Evolutionary conservation across 345 rosid genomes (phyloP).

Genomic region (Rhodamnia argentea): DNA sequence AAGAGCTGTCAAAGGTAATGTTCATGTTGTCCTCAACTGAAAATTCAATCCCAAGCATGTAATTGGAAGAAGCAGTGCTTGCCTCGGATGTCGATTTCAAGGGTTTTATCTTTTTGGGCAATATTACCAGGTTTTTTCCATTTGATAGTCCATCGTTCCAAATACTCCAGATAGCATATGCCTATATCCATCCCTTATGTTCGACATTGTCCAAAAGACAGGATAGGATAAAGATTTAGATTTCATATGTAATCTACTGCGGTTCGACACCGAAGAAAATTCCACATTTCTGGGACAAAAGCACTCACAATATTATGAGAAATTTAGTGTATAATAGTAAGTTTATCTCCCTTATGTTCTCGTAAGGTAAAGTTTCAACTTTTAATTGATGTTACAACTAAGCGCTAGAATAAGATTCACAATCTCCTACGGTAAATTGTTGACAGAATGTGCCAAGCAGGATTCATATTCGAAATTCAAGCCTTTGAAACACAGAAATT

Average conservation of each 20-base stretch:
- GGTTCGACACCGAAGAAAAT: not conserved
- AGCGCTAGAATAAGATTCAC: not conserved
- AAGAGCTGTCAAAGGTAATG: not conserved
- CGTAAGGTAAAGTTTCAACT: not conserved
- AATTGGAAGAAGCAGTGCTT: not conserved
- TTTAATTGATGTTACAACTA: no score
- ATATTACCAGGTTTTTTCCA: not conserved
- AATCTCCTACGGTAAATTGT: not conserved
- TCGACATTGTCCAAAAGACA: not conserved
- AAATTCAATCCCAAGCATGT: not conserved
- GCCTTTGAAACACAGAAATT: not conserved
- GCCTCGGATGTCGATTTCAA: not conserved
- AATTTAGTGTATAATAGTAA: not conserved
- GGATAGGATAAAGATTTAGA: not conserved
- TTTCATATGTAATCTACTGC: not conserved
- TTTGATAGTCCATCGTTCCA: not conserved
- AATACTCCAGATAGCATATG: not conserved
- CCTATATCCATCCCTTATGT: not conserved
- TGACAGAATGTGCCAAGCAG: not conserved
- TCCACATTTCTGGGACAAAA: no score
- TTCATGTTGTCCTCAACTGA: not conserved
- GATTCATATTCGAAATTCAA: not conserved
- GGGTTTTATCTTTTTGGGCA: not conserved
- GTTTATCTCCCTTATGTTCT: not conserved
- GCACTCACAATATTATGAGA: not conserved